Evolutionary conservation across 345 rosid genomes (phyloP), one percentile per base, ranked within the genome.

Genomic region (Gossypium thurberi): DNA sequence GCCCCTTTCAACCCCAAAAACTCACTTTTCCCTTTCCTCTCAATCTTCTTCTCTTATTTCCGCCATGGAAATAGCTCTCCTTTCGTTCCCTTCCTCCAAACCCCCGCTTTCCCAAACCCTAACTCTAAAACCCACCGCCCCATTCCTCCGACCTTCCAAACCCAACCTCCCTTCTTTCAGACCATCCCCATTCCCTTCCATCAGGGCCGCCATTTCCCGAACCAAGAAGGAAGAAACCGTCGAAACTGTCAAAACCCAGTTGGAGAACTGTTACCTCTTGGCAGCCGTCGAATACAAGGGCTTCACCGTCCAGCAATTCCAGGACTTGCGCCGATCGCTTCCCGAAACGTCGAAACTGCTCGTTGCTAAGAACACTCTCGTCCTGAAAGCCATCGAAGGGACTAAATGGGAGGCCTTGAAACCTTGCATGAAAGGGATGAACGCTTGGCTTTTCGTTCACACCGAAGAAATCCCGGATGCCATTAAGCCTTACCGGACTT

Each of bases 401-500:
- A 95, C 98, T 10, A 83, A 78, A 4, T 92, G 93, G 92, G 94
- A 89, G 73, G 91, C 84, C 52, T 79, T 95, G 44, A 84, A 89
- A 81, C 96, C 99, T 4, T 94, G 98, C 75, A 94, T 94, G 99
- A 91, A 77, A 64, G 99, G 99, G 10, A 95, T 92, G 99, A 92
- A 92, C 51, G 98, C 87, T 37, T 95, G 97, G 96, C 88, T 92
- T 26, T 95, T 95, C 57, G 98, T 92, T 9, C 99, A 91, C 69
- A 83, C 77, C 8, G 99, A 95, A 75, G 99, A 92, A 75, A 90
- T 95, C 48, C 98, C 97, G 1, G 86, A 86, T 15, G 90, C 97
- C 1, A 75, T 95, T 43, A 91, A 88, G 78, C 99, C 99, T 2
- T 95, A 88, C 78, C 80, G 97, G 82, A 71, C 46, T 17, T 95